Evolutionary conservation across 306 rosid genomes (phyloP), one percentile per base, ranked within the genome.

Genomic region (Cajanus cajan): DNA sequence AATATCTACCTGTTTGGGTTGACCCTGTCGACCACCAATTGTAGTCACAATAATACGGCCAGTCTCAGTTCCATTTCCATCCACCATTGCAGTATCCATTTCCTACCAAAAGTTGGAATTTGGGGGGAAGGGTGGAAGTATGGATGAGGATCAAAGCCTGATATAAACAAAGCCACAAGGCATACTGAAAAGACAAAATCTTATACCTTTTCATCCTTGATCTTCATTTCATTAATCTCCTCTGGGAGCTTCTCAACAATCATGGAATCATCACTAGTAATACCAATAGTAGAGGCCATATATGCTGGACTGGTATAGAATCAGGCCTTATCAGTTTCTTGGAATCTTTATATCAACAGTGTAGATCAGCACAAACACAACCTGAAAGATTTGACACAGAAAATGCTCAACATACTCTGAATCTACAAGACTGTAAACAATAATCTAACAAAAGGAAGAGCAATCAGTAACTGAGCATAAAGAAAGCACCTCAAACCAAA

Each of bases 1-100:
- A n/a, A n/a, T n/a, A n/a, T n/a, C n/a, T n/a, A n/a, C 96, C 93
- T 90, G 91, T 47, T 87, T 90, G 21, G 91, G 90, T 54, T 90
- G 89, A 80, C 93, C 96, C 69, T 89, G 85, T 74, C 90, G 86
- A 64, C 96, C 90, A 8, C 93, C 93, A 24, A 90, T 89, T 0
- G 91, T 90, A 37, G 91, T 90, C 50, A 90, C 91, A 52, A 90
- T 87, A 73, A 89, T 89, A 81, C 84, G 96, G 28, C 96, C 93
- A 18, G 93, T 84, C 82, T 90, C 93, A 24, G 96, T 90, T 70
- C 91, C 90, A 82, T 89, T 87, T 78, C 96, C 96, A 78, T 90
- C 76, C 6, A 58, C 59, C 59, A 52, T 19, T 18, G 59, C 14
- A 52, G 59, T 11, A 18, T 52, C 59, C 59, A 52, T 52, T 19